These are phyloP conservation scores for Berberis thunbergii DNA, from an alignment of 164 flowering plant species.

Conservation along the genomic window DNA sequence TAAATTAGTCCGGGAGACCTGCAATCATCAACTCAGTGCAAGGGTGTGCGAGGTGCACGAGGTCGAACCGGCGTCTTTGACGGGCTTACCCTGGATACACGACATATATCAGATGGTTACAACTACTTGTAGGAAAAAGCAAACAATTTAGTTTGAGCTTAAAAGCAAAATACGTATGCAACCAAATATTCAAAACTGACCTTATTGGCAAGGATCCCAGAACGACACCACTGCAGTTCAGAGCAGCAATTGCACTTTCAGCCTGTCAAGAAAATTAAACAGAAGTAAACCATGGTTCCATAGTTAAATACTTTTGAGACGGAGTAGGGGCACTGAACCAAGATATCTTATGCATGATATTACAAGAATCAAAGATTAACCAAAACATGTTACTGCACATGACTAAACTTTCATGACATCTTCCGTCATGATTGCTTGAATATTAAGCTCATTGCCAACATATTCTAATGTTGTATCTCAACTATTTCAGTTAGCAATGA, in stretches of 20 bases:
- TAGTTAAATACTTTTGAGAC: no score
- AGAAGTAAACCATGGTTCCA: not conserved
- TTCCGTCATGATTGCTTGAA: no score
- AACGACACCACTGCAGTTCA: constrained; percentile 58
- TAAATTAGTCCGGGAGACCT: constrained; percentile 5
- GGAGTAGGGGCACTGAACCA: no score
- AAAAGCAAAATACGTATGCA: not conserved
- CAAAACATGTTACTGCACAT: no score
- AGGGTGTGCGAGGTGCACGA: constrained; percentile 41
- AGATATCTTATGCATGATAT: no score
- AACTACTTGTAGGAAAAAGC: not conserved
- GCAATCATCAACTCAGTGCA: constrained; percentile 29
- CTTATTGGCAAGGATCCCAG: constrained; percentile 54
- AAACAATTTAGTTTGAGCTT: not conserved
- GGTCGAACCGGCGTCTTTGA: constrained; percentile 80
- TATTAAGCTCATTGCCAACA: no score
- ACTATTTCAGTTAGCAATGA: no score
- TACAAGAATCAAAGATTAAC: no score
- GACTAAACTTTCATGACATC: no score
- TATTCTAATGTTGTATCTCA: no score
- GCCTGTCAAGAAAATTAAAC: constrained; percentile 28
- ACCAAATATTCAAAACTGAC: constrained; percentile 16
- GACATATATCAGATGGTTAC: not conserved
- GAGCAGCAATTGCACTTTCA: constrained; percentile 67
- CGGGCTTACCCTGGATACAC: constrained; percentile 63